A percentile compares a stretch with the other conserved stretches of the same genome.
Evolutionary conservation across 2,329 filamentous ascomycete genomes (phyloP).

Genomic region (Rhinocladiella similis): DNA sequence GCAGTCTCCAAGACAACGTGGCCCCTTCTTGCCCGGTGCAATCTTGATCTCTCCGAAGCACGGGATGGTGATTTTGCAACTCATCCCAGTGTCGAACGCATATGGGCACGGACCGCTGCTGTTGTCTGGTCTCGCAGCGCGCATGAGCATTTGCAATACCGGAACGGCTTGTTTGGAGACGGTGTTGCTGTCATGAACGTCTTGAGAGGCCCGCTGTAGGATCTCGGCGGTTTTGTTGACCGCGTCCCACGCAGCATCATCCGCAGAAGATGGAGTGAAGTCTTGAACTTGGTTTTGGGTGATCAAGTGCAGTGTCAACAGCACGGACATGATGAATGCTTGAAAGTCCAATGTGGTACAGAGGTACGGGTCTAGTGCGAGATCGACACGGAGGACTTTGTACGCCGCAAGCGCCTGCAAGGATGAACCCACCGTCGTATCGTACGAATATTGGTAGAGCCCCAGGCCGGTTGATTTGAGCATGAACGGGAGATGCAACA

Average conservation of each 20-base stretch:
- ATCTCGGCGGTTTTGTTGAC: no score
- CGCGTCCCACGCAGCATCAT: no score
- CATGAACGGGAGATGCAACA: constrained; percentile 5
- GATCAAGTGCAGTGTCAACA: constrained; percentile 1
- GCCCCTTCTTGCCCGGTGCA: no score
- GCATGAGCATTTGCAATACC: no score
- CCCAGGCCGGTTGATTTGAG: constrained; percentile 1
- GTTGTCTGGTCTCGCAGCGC: no score
- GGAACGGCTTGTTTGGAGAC: no score
- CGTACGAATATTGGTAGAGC: constrained; percentile 2
- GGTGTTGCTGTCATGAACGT: no score
- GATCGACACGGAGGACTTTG: constrained; percentile 1
- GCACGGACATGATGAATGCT: constrained; percentile 2
- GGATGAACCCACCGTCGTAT: background rate
- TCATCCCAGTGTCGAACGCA: background rate
- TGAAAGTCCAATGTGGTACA: constrained; percentile 7
- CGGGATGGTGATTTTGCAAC: constrained; percentile 1
- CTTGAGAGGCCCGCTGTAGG: no score
- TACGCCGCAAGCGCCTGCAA: background rate
- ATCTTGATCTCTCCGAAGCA: constrained; percentile 6
- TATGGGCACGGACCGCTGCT: no score
- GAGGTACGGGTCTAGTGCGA: constrained; percentile 3
- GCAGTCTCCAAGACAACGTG: no score
- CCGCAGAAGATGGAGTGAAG: background rate
- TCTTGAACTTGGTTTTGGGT: background rate